Conservation (phyloP, 2,329 filamentous ascomycete species). For the Sarocladiaceae sp. region DNA sequence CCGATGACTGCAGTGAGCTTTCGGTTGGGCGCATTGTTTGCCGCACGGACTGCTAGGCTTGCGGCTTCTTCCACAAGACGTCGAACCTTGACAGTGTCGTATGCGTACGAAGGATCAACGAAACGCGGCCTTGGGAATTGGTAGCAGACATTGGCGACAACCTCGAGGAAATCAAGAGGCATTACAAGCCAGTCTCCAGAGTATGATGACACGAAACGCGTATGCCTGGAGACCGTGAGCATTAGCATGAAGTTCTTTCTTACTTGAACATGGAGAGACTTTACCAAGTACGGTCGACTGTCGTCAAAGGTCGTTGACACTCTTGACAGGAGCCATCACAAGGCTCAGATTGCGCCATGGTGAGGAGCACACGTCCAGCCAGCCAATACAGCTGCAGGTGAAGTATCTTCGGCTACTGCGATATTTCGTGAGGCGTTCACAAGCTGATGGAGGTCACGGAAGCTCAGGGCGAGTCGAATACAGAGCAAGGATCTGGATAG, state of each 20-base stretch:
- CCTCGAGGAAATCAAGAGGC: conserved; percentile 71
- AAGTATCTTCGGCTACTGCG: too few relatives aligned
- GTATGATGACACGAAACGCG: conserved; percentile 78
- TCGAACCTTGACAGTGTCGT: conserved; percentile 77
- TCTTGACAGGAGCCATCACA: too few relatives aligned
- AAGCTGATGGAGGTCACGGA: too few relatives aligned
- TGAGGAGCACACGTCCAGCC: too few relatives aligned
- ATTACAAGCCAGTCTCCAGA: conserved; percentile 80
- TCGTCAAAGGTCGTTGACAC: background rate
- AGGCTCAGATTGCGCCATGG: too few relatives aligned
- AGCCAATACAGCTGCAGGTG: too few relatives aligned
- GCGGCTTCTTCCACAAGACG: conserved; percentile 75
- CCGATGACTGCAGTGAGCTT: conserved; percentile 51
- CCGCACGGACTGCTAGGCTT: conserved; percentile 68
- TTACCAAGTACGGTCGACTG: background rate
- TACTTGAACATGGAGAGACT: background rate
- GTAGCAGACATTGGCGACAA: conserved; percentile 73
- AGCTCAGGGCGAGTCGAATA: too few relatives aligned
- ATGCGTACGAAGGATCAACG: conserved; percentile 75
- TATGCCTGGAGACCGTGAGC: conserved; percentile 60
- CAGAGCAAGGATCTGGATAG: too few relatives aligned
- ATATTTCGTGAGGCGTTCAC: too few relatives aligned
- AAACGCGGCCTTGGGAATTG: conserved; percentile 68
- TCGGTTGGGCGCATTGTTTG: conserved; percentile 63
- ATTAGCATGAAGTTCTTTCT: background rate